These are phyloP conservation scores for Xylariaceae sp. DNA, from an alignment of 2,329 filamentous ascomycete genomes.

Conservation along the genomic window DNA sequence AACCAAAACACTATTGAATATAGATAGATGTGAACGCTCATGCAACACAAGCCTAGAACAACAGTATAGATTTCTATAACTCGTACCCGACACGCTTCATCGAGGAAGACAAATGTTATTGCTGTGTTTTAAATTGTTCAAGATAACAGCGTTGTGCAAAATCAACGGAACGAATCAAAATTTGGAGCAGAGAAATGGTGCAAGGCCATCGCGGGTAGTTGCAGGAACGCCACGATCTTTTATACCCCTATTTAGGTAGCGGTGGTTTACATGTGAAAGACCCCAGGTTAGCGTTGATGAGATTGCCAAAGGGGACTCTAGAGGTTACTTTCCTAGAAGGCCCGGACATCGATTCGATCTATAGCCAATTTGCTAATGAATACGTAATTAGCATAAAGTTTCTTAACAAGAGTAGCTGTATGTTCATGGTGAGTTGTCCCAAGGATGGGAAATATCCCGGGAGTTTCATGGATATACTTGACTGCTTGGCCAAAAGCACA, in stretches of 20 bases:
- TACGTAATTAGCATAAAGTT: not conserved
- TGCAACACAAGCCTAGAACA: not conserved
- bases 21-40: not conserved
- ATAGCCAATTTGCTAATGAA: not conserved
- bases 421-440: not conserved
- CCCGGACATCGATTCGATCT: slow-evolving; percentile 6
- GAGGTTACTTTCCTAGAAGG: not conserved
- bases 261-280: slow-evolving; percentile 6
- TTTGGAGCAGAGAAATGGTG: not conserved
- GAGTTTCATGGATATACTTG: not conserved
- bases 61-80: not conserved
- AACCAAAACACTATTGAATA: slow-evolving; percentile 5
- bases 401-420: not conserved
- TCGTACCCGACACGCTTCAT: not conserved
- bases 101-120: slow-evolving; percentile 10
- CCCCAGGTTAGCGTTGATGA: slow-evolving; percentile 1
- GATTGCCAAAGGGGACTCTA: slow-evolving; percentile 1
- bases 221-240: slow-evolving; percentile 11
- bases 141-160: slow-evolving; percentile 17
- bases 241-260: not conserved
- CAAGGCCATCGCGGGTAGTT: slow-evolving; percentile 10
- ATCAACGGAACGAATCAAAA: slow-evolving; percentile 5
- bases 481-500: not conserved
- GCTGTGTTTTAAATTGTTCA: not conserved
- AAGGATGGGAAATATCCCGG: not conserved